Percentiles rank a stretch among this genome's conserved stretches.
phyloP scores from a whole-genome alignment of 345 rosid genomes.

The Combretum micranthum region DNA sequence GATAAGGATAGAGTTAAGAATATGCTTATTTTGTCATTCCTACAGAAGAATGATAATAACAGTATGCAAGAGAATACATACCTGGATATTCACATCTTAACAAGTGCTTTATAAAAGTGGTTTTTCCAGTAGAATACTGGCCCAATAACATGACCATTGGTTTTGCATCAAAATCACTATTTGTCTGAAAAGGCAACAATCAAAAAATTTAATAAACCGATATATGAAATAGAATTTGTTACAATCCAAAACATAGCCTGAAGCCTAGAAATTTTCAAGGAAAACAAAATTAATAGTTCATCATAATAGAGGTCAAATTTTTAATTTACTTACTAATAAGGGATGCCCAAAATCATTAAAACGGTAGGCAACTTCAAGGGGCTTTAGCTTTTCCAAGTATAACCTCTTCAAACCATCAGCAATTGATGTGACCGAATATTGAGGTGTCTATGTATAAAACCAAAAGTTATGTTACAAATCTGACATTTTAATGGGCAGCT shows the following conservation, averaged over 20 bases:
- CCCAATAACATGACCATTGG: conserved; percentile 98
- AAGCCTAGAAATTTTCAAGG: background rate
- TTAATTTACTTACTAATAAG: conserved; percentile 45
- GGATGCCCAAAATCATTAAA: conserved; percentile 93
- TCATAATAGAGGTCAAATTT: background rate
- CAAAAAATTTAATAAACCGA: background rate
- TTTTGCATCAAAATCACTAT: conserved; percentile 90
- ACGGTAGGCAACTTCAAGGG: conserved; percentile 70
- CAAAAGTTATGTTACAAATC: too few relatives aligned
- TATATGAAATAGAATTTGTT: background rate
- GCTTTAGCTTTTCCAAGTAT: conserved; percentile 81
- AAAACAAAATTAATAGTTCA: background rate
- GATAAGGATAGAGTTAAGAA: background rate
- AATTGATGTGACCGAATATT: conserved; percentile 68
- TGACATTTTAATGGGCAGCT: too few relatives aligned
- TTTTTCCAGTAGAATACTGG: conserved; percentile 95
- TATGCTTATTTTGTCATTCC: background rate
- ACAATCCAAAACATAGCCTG: background rate
- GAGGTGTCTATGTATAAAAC: conserved; percentile 30
- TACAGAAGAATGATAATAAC: background rate
- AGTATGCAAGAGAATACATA: conserved; percentile 8
- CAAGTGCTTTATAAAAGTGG: conserved; percentile 89
- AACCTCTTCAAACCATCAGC: conserved; percentile 83
- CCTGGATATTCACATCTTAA: conserved; percentile 82
- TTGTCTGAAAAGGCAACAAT: conserved; percentile 42